These are phyloP conservation scores for Phytophthora kernoviae DNA, from an alignment of 352 stramenopile species.

Conservation along the genomic window DNA sequence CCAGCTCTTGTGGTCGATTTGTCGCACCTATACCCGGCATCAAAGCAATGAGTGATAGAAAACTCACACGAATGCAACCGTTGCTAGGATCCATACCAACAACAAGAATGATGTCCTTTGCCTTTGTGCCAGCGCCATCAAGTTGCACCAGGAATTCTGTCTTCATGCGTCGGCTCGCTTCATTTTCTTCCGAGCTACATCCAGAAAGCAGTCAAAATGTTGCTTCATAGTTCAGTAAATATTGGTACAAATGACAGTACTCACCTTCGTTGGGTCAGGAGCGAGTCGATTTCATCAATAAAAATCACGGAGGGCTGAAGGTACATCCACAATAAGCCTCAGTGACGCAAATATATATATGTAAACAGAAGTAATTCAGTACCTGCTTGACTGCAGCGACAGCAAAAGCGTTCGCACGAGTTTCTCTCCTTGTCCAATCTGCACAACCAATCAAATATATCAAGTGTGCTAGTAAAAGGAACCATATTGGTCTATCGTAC, in stretches of 20 bases:
- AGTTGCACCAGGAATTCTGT: conserved; percentile 99
- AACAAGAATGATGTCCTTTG: conserved; percentile 91
- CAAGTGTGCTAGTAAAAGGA: neutral
- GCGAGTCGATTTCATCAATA: conserved; percentile 99
- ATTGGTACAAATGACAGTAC: neutral
- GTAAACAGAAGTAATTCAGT: neutral
- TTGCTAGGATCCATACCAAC: conserved; percentile 51
- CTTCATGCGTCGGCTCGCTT: conserved; percentile 97
- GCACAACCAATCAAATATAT: neutral
- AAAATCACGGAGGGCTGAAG: conserved; percentile 96
- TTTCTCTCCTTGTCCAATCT: conserved; percentile 99
- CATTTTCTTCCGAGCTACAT: conserved; percentile 94
- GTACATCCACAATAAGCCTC: neutral
- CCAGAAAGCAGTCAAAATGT: conserved; percentile 6
- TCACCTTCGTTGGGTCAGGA: conserved; percentile 95
- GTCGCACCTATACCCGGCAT: conserved; percentile 82
- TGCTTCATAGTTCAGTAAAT: neutral
- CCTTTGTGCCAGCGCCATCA: conserved; percentile 93
- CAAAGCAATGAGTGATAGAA: conserved; percentile 3
- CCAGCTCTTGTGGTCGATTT: conserved; percentile 97
- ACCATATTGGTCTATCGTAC: conserved; percentile 20
- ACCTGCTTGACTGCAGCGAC: conserved; percentile 93
- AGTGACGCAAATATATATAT: no score
- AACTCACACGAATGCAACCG: neutral
- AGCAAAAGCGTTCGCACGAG: conserved; percentile 96